Conservation (phyloP, 192 early-diverging fungal species). For the Diversispora epigaea region DNA sequence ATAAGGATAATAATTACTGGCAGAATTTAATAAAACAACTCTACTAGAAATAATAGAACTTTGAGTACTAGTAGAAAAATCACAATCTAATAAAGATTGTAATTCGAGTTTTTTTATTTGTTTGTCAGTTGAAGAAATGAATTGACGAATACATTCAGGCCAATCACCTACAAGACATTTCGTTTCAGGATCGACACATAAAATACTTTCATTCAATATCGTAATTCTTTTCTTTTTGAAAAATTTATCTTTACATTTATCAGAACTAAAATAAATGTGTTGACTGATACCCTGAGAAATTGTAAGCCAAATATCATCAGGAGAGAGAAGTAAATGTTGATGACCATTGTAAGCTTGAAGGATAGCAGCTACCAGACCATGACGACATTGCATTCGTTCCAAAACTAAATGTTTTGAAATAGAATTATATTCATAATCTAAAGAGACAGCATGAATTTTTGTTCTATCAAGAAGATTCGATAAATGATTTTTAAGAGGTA, state of each 20-base stretch:
- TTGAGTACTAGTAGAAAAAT: conserved; percentile 14
- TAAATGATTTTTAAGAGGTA: neutral
- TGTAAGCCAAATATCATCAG: conserved; percentile 3
- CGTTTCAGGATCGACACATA: neutral
- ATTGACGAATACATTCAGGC: neutral
- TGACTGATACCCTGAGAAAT: neutral
- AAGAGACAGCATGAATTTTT: neutral
- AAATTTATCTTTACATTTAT: neutral
- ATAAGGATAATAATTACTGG: conserved; percentile 17
- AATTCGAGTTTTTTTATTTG: neutral
- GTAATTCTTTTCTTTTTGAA: neutral
- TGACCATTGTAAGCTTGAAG: neutral
- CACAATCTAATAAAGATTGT: neutral
- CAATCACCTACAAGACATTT: conserved; percentile 7
- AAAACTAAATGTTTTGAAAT: neutral
- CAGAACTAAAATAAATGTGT: neutral
- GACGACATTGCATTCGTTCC: neutral
- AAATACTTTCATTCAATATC: neutral
- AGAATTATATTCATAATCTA: neutral
- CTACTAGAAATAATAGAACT: conserved; percentile 6
- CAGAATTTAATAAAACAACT: neutral
- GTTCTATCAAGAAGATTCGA: neutral
- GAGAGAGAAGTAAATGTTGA: neutral
- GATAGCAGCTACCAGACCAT: neutral
- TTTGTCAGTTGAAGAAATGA: neutral